These are phyloP conservation scores for Monosporascus sp. DNA, from an alignment of 2,329 filamentous ascomycete genomes.

Conservation along the genomic window DNA sequence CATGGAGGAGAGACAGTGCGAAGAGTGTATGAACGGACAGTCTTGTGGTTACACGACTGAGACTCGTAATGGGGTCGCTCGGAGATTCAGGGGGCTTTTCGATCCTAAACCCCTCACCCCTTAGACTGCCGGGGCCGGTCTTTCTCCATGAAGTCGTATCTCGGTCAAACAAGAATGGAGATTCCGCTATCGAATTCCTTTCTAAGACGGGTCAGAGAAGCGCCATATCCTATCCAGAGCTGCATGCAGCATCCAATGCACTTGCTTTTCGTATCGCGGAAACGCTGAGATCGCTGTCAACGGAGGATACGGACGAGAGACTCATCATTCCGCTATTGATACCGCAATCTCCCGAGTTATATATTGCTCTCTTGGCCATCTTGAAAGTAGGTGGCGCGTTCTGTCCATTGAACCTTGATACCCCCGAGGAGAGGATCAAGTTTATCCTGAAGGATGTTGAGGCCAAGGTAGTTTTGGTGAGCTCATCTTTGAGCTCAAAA, in stretches of 20 bases:
- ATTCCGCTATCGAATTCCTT: constrained; percentile 60
- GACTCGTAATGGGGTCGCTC: constrained; percentile 5
- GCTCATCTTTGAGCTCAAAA: constrained; percentile 36
- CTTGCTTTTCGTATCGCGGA: constrained; percentile 49
- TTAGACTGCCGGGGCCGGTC: constrained; percentile 38
- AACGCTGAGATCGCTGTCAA: constrained; percentile 17
- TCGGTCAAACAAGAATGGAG: constrained; percentile 23
- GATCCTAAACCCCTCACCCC: constrained; percentile 52
- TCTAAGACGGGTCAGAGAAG: constrained; percentile 38
- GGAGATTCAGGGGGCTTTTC: constrained; percentile 33
- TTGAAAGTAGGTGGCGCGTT: constrained; percentile 80
- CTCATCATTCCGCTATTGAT: constrained; percentile 69
- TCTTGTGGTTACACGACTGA: background rate
- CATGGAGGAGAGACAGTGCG: background rate
- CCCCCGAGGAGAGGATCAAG: constrained; percentile 67
- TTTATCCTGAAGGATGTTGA: constrained; percentile 78
- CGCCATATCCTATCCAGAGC: constrained; percentile 53
- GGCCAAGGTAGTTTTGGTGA: constrained; percentile 64
- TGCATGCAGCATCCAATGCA: constrained; percentile 52
- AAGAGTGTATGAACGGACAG: background rate
- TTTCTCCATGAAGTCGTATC: constrained; percentile 51
- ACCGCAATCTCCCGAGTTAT: constrained; percentile 71
- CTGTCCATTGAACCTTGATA: constrained; percentile 76
- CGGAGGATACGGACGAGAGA: constrained; percentile 16
- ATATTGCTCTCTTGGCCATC: constrained; percentile 70